Conservation (phyloP, 129 eudicot genomes). For the Flaveria brownii region DNA sequence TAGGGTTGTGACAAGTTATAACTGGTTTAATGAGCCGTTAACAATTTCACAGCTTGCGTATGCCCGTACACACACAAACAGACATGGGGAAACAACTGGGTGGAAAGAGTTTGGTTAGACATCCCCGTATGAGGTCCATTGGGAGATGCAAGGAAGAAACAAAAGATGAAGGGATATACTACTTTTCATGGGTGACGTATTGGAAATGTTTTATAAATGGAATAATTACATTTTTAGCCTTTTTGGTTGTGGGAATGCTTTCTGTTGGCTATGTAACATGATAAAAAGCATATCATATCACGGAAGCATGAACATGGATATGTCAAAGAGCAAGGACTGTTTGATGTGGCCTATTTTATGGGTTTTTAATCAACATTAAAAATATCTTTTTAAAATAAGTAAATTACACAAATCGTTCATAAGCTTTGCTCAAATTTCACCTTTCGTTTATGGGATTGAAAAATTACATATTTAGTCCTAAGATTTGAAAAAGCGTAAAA, state of each 20-base stretch:
- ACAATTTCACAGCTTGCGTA: neutral
- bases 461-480: no score
- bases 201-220: slow-evolving; percentile 6
- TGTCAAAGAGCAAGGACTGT: slow-evolving; percentile 36
- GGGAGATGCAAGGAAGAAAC: neutral
- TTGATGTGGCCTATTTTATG: slow-evolving; percentile 34
- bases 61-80: neutral
- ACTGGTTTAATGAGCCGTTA: neutral
- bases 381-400: no score
- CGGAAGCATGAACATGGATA: slow-evolving; percentile 37
- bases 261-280: slow-evolving; percentile 24
- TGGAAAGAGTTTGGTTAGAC: neutral
- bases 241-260: slow-evolving; percentile 33
- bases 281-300: slow-evolving; percentile 35
- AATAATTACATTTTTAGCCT: slow-evolving; percentile 18
- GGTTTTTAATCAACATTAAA: neutral
- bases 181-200: neutral
- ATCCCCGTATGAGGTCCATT: no score
- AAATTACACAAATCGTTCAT: no score
- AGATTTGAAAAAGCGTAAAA: no score
- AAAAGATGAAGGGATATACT: slow-evolving; percentile 7
- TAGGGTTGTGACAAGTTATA: no score
- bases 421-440: no score
- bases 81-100: slow-evolving; percentile 3
- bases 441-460: no score